Conservation (phyloP, 2,329 filamentous ascomycete species). For the Thermoascus crustaceus region DNA sequence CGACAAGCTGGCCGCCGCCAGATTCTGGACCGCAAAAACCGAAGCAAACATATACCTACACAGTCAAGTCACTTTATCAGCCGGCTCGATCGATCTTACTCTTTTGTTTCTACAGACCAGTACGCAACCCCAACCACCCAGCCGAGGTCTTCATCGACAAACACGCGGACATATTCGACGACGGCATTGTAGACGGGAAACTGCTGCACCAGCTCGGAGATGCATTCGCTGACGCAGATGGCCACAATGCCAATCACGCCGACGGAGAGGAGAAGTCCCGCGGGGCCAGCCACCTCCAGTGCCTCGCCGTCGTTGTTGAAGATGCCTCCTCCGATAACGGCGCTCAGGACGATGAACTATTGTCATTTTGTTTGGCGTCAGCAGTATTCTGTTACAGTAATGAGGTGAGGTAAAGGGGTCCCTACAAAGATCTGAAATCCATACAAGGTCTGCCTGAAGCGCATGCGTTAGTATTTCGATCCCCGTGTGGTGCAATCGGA, state of each 20-base stretch:
- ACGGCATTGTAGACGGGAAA: conserved; percentile 22
- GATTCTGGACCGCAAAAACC: conserved; percentile 11
- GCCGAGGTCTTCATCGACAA: conserved; percentile 21
- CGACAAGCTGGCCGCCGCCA: conserved; percentile 6
- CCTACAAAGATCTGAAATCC: conserved; percentile 2
- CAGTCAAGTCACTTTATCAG: too few species aligned
- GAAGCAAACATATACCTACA: conserved; percentile 12
- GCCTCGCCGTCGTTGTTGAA: conserved; percentile 14
- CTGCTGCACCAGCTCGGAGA: conserved; percentile 18
- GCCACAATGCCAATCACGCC: conserved; percentile 16
- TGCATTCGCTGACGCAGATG: conserved; percentile 20
- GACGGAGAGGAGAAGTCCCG: conserved; percentile 15
- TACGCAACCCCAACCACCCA: conserved; percentile 17
- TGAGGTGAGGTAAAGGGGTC: background rate
- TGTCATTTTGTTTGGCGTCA: background rate
- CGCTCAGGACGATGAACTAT: conserved; percentile 17
- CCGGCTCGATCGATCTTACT: too few species aligned
- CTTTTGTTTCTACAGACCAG: too few species aligned
- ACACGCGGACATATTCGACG: conserved; percentile 19
- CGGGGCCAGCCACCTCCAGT: conserved; percentile 17
- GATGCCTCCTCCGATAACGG: conserved; percentile 17
- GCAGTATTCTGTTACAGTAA: background rate
- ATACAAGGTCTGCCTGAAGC: conserved; percentile 1
- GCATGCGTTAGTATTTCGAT: too few species aligned
- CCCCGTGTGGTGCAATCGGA: too few species aligned